Conservation (phyloP, 768 basidiomycete species). For the Phylloporus sp. region DNA sequence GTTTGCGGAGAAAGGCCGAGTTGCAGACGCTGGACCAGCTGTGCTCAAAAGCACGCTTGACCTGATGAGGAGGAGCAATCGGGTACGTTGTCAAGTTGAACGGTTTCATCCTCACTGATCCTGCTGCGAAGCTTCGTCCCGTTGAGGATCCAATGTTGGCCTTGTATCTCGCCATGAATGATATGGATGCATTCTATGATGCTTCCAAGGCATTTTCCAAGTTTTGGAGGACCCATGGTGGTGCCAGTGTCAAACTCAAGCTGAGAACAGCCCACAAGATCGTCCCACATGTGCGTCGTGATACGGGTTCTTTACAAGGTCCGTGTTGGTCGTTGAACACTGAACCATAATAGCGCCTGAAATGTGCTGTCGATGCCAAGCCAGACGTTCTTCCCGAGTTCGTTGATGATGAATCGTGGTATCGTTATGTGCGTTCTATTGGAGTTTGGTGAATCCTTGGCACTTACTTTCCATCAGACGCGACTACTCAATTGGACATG, state of each 20-base stretch:
- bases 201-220: constrained; percentile 33
- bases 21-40: constrained; percentile 4
- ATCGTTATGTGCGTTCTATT: constrained; percentile 25
- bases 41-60: constrained; percentile 1
- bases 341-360: constrained; percentile 28
- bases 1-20: not conserved
- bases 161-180: constrained; percentile 6
- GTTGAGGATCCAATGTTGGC: not conserved
- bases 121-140: constrained; percentile 7
- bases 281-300: constrained; percentile 38
- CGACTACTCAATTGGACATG: constrained; percentile 20
- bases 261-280: constrained; percentile 30
- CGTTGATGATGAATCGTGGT: constrained; percentile 31
- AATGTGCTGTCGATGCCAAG: constrained; percentile 24
- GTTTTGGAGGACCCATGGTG: constrained; percentile 30
- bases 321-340: not conserved
- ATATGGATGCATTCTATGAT: constrained; percentile 31
- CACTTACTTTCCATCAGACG: constrained; percentile 5
- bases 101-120: not conserved
- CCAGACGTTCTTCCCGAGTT: constrained; percentile 32
- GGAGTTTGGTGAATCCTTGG: not conserved
- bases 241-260: constrained; percentile 19
- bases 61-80: constrained; percentile 12
- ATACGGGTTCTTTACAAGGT: not conserved
- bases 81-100: constrained; percentile 9